These are phyloP conservation scores for Aquanectria penicillioides DNA, from an alignment of 2,329 filamentous ascomycete species.

Conservation along the genomic window DNA sequence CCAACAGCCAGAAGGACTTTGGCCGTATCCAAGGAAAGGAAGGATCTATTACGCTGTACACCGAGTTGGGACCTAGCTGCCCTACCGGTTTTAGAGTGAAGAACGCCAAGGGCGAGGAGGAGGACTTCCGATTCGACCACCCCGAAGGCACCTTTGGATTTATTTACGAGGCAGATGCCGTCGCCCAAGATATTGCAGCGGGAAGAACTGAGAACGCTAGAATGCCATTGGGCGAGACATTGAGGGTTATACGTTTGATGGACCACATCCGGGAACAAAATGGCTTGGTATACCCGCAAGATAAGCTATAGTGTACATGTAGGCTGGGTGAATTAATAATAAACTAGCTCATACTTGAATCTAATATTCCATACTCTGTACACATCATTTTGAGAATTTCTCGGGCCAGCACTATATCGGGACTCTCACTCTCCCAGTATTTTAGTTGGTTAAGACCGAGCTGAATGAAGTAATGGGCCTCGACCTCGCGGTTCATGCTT, in stretches of 20 bases:
- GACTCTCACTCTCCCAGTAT: conserved; percentile 15
- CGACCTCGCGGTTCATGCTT: conserved; percentile 3
- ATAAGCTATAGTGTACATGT: not conserved
- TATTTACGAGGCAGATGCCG: conserved; percentile 55
- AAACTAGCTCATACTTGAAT: not conserved
- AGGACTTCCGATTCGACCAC: conserved; percentile 47
- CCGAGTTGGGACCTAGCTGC: conserved; percentile 45
- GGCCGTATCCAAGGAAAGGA: conserved; percentile 52
- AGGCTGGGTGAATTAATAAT: too few species aligned
- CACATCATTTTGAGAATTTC: conserved; percentile 14
- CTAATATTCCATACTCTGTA: not conserved
- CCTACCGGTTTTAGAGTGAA: conserved; percentile 48
- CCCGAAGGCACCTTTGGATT: conserved; percentile 49
- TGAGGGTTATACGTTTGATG: conserved; percentile 57
- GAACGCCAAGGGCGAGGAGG: conserved; percentile 41
- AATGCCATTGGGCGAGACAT: conserved; percentile 57
- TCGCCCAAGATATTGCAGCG: conserved; percentile 50
- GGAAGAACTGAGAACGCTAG: conserved; percentile 51
- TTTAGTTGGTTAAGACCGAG: not conserved
- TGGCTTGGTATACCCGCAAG: conserved; percentile 11
- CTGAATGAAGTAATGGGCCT: conserved; percentile 4
- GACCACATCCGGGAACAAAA: conserved; percentile 51
- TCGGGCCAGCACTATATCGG: not conserved
- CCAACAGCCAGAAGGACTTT: conserved; percentile 38
- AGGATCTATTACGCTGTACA: conserved; percentile 47